Base-by-base conservation (phyloP, 2,329 filamentous ascomycete species). In the Talaromyces albobiverticillius region DNA sequence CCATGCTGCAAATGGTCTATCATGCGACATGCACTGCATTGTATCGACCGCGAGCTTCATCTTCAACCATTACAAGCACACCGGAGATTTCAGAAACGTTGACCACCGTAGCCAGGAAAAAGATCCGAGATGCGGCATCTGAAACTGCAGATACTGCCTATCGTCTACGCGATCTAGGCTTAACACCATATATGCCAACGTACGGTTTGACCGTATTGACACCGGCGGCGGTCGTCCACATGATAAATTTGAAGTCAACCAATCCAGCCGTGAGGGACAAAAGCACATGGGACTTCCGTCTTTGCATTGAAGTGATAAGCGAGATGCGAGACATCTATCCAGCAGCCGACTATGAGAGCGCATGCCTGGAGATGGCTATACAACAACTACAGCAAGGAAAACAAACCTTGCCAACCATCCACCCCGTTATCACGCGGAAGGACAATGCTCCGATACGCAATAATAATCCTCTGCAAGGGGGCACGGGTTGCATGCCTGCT, bases 1-100 rank as follows among this genome's bases (percentile, higher is more conserved):
- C 88, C n/a, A 80, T 96, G 48, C 76, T 96, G 25, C 89, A 94
- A 69, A 93, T 95, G 88, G 84, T 94, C 0, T 95, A 92, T 69
- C 90, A 90, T 71, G 93, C 90, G 1, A 94, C 90, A 1, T 79
- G 93, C n/a, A 94, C 90, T 43, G 90, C 90, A 1, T 79, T 96
- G 10, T 89, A 96, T 69, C 84, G 91, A 22, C 91, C 91, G 2
- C 90, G 93, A 62, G 90, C 95, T 57, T 77, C 93, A 38, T 87
- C 87, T 18, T 45, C 45, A 14, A 23, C 20, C 8, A 26, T 47
- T 16, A 20, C 31, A 14, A 32, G 18, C 14, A 8, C 36, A 22
- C 16, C 31, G 46, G 71, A 22, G 77, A 79, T 45, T 76, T 45
- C 53, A 18, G 50, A 45, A 25, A 82, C 52, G 81, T 87, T 63